Conservation (phyloP, 2,329 filamentous ascomycete species). For the Arthroderma uncinatum region DNA sequence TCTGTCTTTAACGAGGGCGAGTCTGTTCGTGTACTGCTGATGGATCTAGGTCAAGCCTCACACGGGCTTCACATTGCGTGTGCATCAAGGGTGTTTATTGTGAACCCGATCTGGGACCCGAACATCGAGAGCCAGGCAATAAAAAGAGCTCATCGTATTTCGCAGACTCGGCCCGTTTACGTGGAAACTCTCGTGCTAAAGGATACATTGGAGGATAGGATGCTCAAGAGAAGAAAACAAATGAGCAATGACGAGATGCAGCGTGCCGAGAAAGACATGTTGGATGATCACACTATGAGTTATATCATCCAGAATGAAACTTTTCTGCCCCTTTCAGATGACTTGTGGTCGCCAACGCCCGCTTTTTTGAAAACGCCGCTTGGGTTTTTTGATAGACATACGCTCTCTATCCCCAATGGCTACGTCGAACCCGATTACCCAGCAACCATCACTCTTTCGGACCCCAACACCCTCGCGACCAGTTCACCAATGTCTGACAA, state of each 20-base stretch:
- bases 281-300: slow-evolving; percentile 49
- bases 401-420: slow-evolving; percentile 27
- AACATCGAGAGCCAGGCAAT: slow-evolving; percentile 81
- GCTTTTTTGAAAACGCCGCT: slow-evolving; percentile 23
- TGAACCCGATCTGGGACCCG: slow-evolving; percentile 77
- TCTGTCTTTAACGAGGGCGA: slow-evolving; percentile 61
- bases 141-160: slow-evolving; percentile 78
- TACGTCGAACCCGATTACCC: not conserved
- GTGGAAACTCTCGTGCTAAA: slow-evolving; percentile 78
- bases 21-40: slow-evolving; percentile 66
- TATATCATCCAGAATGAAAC: slow-evolving; percentile 48
- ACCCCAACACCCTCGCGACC: not conserved
- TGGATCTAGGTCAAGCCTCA: slow-evolving; percentile 83
- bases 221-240: slow-evolving; percentile 58
- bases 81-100: slow-evolving; percentile 77
- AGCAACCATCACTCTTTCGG: not conserved
- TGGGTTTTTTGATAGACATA: slow-evolving; percentile 32
- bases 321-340: slow-evolving; percentile 34
- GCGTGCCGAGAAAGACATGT: slow-evolving; percentile 44
- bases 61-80: slow-evolving; percentile 76
- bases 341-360: slow-evolving; percentile 20
- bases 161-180: slow-evolving; percentile 63
- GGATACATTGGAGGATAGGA: slow-evolving; percentile 73
- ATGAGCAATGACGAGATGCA: slow-evolving; percentile 58
- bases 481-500: not conserved